A percentile compares a stretch with the other conserved stretches of the same genome.
These are phyloP conservation scores for Metschnikowia cubensis DNA, from an alignment of 805 yeast species.

Conservation along the genomic window DNA sequence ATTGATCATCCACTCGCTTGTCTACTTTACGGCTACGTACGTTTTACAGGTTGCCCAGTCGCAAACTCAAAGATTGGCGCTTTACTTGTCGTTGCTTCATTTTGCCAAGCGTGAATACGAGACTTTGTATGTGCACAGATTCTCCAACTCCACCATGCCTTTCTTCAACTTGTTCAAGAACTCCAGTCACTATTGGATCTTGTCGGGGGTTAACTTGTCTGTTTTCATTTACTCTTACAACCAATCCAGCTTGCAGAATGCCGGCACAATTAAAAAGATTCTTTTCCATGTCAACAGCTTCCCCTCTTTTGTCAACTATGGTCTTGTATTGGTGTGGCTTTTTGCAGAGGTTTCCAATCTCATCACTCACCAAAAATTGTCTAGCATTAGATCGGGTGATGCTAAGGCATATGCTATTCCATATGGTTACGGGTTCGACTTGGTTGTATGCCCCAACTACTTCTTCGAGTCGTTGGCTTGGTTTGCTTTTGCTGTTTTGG, in stretches of 20 bases:
- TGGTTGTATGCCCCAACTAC: conserved; percentile 90
- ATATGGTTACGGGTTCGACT: conserved; percentile 75
- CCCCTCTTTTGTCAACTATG: conserved; percentile 24
- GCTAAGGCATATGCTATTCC: conserved; percentile 62
- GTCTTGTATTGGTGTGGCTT: conserved; percentile 44
- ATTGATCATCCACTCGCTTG: conserved; percentile 67
- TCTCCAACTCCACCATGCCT: conserved; percentile 93
- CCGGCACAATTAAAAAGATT: conserved; percentile 22
- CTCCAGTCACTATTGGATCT: conserved; percentile 87
- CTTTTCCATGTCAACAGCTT: conserved; percentile 46
- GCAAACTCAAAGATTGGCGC: conserved; percentile 51
- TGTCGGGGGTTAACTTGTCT: conserved; percentile 64
- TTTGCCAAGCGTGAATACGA: conserved; percentile 86
- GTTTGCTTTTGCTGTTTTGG: conserved; percentile 65
- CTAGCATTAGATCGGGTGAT: conserved; percentile 52
- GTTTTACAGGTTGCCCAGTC: conserved; percentile 26
- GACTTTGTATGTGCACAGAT: conserved; percentile 77
- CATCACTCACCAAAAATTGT: conserved; percentile 64
- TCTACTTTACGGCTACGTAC: conserved; percentile 40
- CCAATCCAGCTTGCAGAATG: conserved; percentile 11
- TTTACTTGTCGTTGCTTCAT: conserved; percentile 61
- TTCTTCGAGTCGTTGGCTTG: conserved; percentile 81
- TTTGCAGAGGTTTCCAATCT: conserved; percentile 71
- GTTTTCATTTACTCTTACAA: conserved; percentile 41
- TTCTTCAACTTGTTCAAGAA: conserved; percentile 81